Percentiles rank a stretch among this genome's conserved stretches.
These are phyloP conservation scores for Fusarium concolor DNA, from an alignment of 2,329 filamentous ascomycete species.

Conservation along the genomic window DNA sequence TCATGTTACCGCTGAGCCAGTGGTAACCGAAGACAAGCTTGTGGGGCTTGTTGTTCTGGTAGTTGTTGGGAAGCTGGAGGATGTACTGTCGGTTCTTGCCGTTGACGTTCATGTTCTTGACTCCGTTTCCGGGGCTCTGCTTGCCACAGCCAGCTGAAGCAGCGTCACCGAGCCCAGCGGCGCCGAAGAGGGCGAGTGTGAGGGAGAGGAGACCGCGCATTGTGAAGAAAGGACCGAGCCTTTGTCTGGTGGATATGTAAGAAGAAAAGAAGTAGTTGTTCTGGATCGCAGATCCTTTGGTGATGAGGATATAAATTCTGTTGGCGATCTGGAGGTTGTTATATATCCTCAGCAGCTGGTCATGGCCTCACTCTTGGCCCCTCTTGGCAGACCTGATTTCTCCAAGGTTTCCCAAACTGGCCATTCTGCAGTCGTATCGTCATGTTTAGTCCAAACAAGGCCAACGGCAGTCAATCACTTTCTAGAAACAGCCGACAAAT, in stretches of 20 bases:
- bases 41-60: constrained; percentile 40
- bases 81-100: constrained; percentile 52
- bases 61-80: constrained; percentile 51
- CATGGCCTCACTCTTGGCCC: background rate
- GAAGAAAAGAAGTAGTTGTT: constrained; percentile 3
- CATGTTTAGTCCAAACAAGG: constrained; percentile 2
- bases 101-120: constrained; percentile 50
- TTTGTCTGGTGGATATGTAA: background rate
- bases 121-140: constrained; percentile 45
- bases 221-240: constrained; percentile 1
- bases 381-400: background rate
- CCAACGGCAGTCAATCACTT: background rate
- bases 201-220: constrained; percentile 21
- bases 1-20: constrained; percentile 54
- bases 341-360: background rate
- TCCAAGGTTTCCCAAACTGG: background rate
- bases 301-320: background rate
- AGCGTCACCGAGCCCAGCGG: constrained; percentile 20
- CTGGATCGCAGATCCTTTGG: constrained; percentile 25
- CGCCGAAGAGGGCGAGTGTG: constrained; percentile 20
- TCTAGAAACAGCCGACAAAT: background rate
- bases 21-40: constrained; percentile 52
- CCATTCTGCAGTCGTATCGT: background rate
- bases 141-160: constrained; percentile 54
- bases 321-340: background rate